Evolutionary conservation across 768 basidiomycete species (phyloP).

Genomic region (Pulveroboletus ravenelii): DNA sequence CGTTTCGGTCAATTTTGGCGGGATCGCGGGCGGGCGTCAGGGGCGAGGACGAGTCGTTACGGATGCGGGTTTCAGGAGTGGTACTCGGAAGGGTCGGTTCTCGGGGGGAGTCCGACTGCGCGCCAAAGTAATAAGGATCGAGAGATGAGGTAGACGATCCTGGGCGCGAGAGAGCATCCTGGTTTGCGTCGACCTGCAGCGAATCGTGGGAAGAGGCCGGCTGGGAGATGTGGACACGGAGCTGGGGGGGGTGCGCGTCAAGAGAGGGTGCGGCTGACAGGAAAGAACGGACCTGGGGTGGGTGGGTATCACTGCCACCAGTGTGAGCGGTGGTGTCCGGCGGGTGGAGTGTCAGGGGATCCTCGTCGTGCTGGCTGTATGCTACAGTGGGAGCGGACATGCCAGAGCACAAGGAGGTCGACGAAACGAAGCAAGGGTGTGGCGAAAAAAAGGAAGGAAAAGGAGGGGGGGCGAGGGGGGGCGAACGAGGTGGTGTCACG

Average conservation of each 20-base stretch:
- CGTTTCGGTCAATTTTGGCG: slow-evolving; percentile 76
- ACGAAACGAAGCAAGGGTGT: not conserved
- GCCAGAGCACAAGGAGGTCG: slow-evolving; percentile 31
- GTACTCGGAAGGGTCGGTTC: slow-evolving; percentile 37
- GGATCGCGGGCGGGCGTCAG: slow-evolving; percentile 73
- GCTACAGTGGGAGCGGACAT: slow-evolving; percentile 39
- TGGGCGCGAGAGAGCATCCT: slow-evolving; percentile 51
- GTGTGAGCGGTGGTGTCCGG: slow-evolving; percentile 37
- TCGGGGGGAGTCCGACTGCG: slow-evolving; percentile 58
- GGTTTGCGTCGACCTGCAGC: slow-evolving; percentile 41
- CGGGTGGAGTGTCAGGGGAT: slow-evolving; percentile 20
- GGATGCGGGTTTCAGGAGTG: slow-evolving; percentile 57
- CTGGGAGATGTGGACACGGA: slow-evolving; percentile 46
- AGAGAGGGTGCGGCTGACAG: not conserved
- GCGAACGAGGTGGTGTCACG: no score
- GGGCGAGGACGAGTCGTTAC: slow-evolving; percentile 57
- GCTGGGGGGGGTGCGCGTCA: slow-evolving; percentile 29
- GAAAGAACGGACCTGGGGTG: slow-evolving; percentile 12
- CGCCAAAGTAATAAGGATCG: slow-evolving; percentile 85
- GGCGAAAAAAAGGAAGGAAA: not conserved
- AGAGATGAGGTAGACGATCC: slow-evolving; percentile 74
- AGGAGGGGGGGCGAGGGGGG: slow-evolving; percentile 12
- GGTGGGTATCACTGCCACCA: not conserved
- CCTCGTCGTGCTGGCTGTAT: slow-evolving; percentile 39
- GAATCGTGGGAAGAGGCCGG: slow-evolving; percentile 30